Evolutionary conservation across 2,329 filamentous ascomycete species (phyloP).

Genomic region (Grosmannia huntii): DNA sequence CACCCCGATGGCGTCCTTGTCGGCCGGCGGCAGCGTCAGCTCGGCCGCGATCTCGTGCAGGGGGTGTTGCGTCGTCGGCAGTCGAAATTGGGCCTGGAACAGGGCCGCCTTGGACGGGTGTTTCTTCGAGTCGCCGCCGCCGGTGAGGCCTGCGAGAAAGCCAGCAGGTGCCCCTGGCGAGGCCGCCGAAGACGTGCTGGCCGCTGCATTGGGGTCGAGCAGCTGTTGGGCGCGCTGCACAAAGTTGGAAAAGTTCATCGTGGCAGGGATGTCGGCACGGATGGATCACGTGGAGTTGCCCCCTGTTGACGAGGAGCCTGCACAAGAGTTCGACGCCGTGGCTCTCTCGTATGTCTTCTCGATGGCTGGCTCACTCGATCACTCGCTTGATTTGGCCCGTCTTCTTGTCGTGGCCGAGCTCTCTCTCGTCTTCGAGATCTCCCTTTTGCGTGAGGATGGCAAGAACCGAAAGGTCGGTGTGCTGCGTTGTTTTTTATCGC

Average conservation of each 20-base stretch:
- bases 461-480: not conserved
- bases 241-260: conserved; percentile 59
- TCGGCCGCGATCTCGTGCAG: conserved; percentile 95
- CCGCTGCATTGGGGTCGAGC: conserved; percentile 76
- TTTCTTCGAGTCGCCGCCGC: conserved; percentile 40
- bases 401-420: not conserved
- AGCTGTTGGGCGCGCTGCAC: conserved; percentile 93
- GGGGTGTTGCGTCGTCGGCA: conserved; percentile 83
- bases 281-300: not conserved
- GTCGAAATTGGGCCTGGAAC: conserved; percentile 92
- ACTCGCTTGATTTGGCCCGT: not conserved
- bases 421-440: not conserved
- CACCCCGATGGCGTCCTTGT: conserved; percentile 17
- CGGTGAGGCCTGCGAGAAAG: conserved; percentile 34
- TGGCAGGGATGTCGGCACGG: conserved; percentile 14
- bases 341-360: not conserved
- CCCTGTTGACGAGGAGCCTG: too few species aligned
- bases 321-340: too few species aligned
- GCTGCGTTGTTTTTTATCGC: not conserved
- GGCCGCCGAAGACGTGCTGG: conserved; percentile 20
- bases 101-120: conserved; percentile 84
- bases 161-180: conserved; percentile 10
- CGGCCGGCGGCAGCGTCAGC: conserved; percentile 59
- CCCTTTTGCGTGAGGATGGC: not conserved
- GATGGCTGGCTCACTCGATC: too few species aligned